These are phyloP conservation scores for Colletotrichum trifolii DNA, from an alignment of 2,329 filamentous ascomycete species.

Conservation along the genomic window DNA sequence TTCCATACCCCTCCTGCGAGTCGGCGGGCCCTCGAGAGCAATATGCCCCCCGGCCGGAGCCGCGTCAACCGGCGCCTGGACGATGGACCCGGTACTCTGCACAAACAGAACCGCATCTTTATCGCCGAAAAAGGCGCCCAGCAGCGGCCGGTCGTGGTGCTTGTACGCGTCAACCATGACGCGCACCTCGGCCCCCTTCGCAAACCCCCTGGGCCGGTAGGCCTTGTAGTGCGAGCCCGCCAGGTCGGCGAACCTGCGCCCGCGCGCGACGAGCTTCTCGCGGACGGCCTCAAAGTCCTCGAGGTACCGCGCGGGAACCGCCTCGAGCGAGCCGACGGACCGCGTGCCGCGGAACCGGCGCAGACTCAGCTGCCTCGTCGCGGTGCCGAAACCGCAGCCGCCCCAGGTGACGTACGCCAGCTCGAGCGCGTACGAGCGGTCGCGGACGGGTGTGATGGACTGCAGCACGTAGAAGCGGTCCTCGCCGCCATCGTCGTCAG, in stretches of 20 bases:
- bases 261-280: conserved; percentile 50
- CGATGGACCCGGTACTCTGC: conserved; percentile 31
- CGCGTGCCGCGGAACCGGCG: too few relatives aligned
- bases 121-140: neutral
- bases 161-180: conserved; percentile 23
- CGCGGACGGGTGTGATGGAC: too few relatives aligned
- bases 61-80: conserved; percentile 36
- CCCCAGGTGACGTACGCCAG: too few relatives aligned
- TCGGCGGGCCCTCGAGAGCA: neutral
- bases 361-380: too few relatives aligned
- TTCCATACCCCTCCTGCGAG: neutral
- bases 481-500: too few relatives aligned
- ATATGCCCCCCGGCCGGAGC: conserved; percentile 19
- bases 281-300: conserved; percentile 49
- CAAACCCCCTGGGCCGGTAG: conserved; percentile 45
- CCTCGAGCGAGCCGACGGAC: too few relatives aligned
- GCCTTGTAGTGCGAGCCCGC: conserved; percentile 59
- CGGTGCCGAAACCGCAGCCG: too few relatives aligned
- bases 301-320: conserved; percentile 55
- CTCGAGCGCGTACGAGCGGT: too few relatives aligned
- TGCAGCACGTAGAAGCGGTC: too few relatives aligned
- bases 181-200: neutral
- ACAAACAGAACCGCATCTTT: neutral
- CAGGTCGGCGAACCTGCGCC: conserved; percentile 55
- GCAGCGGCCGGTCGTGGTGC: neutral